Conservation (phyloP, 352 stramenopile species). For the Stramenopiles sp. region DNA sequence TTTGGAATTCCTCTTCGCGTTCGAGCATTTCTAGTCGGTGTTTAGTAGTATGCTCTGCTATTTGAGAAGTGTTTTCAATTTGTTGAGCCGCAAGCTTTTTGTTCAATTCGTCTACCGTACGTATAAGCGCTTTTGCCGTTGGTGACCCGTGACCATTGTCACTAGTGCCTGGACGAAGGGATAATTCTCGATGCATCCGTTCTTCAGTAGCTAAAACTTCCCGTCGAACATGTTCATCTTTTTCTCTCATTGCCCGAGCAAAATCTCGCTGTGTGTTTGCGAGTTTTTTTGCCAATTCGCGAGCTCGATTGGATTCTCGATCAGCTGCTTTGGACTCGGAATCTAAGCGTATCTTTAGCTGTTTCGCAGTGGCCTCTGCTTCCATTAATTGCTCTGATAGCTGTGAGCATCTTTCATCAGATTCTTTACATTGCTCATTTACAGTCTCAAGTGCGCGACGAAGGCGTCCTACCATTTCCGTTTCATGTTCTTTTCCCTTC, state of each 20-base stretch:
- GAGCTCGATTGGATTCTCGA: conserved; percentile 13
- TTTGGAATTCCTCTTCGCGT: conserved; percentile 1
- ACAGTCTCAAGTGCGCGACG: neutral
- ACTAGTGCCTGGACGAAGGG: neutral
- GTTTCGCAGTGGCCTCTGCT: neutral
- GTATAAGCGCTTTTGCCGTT: neutral
- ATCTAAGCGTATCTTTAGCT: neutral
- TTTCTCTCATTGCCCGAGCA: conserved; percentile 17
- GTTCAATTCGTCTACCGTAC: neutral
- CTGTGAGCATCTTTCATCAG: neutral
- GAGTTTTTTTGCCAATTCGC: conserved; percentile 13
- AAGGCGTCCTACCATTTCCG: neutral
- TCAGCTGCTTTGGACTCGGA: conserved; percentile 10
- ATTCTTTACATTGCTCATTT: neutral
- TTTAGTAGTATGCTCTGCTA: neutral
- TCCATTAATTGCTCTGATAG: neutral
- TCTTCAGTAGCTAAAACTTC: conserved; percentile 15
- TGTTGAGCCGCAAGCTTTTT: neutral
- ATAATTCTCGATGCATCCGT: conserved; percentile 14
- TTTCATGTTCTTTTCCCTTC: neutral
- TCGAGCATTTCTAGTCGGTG: neutral
- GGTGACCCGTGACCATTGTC: neutral
- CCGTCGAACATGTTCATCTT: conserved; percentile 17
- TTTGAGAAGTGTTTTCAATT: neutral
- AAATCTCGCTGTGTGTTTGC: conserved; percentile 15